phyloP scores from a whole-genome alignment of 257 asterid genomes.

The Ocimum tenuiflorum region DNA sequence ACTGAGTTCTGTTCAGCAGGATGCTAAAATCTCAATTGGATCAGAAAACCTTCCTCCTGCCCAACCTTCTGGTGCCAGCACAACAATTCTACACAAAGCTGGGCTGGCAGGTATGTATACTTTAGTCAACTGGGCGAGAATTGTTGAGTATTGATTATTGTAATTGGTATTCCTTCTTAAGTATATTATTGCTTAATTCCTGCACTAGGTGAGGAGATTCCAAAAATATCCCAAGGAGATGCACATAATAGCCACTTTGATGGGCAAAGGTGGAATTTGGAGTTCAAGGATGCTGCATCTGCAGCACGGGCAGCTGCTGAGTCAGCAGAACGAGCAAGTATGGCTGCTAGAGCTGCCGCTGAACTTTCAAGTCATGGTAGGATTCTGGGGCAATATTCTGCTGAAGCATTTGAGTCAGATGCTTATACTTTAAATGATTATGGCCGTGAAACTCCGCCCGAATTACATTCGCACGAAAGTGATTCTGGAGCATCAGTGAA shows the following conservation, averaged over 20 bases:
- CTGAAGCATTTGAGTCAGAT: constrained; percentile 33
- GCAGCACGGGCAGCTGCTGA: constrained; percentile 95
- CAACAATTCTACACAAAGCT: constrained; percentile 29
- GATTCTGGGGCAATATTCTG: constrained; percentile 31
- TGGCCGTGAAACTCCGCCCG: constrained; percentile 22
- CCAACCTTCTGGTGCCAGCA: constrained; percentile 27
- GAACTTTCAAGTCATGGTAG: constrained; percentile 52
- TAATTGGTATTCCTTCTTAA: constrained; percentile 6
- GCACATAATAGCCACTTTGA: constrained; percentile 24
- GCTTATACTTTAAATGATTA: constrained; percentile 26
- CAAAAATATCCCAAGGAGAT: constrained; percentile 32
- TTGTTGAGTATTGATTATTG: neutral
- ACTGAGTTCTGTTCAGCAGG: constrained; percentile 30
- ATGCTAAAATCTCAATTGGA: constrained; percentile 30
- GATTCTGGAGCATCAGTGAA: constrained; percentile 30
- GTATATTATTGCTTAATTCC: constrained; percentile 14
- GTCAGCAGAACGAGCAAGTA: constrained; percentile 82
- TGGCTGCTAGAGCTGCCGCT: constrained; percentile 92
- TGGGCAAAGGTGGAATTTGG: constrained; percentile 55
- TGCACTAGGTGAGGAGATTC: constrained; percentile 27
- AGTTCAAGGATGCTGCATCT: constrained; percentile 81
- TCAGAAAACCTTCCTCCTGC: constrained; percentile 29
- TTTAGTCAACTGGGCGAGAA: neutral
- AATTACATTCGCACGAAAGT: constrained; percentile 24
- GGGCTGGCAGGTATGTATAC: constrained; percentile 50